phyloP scores from a whole-genome alignment of 2,329 filamentous ascomycete species.

The Aspergillus novoparasiticus region DNA sequence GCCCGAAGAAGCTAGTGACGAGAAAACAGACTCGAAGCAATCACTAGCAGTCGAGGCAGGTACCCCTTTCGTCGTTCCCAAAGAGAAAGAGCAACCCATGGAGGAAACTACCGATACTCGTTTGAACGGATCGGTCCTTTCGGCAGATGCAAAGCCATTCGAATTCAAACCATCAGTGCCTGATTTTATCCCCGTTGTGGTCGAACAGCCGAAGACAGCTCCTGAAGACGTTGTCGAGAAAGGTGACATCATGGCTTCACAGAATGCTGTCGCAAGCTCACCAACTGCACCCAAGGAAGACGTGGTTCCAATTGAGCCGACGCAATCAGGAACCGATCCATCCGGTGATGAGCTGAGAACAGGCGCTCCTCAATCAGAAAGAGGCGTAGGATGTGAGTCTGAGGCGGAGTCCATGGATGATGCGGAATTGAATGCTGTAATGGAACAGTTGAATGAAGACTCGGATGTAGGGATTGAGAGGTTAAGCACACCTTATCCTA shows the following conservation, averaged over 20 bases:
- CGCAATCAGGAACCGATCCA: conserved; percentile 12
- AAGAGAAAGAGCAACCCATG: conserved; percentile 18
- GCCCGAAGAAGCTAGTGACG: conserved; percentile 16
- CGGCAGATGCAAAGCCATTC: conserved; percentile 72
- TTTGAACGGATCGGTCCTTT: conserved; percentile 60
- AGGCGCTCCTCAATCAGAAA: conserved; percentile 15
- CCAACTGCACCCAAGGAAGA: conserved; percentile 25
- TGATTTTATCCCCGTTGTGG: conserved; percentile 28
- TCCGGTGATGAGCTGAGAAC: conserved; percentile 9
- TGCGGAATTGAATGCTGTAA: conserved; percentile 86
- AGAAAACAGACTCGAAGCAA: conserved; percentile 16
- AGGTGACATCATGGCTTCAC: conserved; percentile 38
- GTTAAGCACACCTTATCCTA: conserved; percentile 38
- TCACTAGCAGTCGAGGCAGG: conserved; percentile 8
- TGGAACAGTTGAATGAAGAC: conserved; percentile 79
- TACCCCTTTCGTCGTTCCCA: conserved; percentile 1
- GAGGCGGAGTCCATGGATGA: conserved; percentile 40
- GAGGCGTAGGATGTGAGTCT: conserved; percentile 23
- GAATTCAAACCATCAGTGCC: conserved; percentile 47
- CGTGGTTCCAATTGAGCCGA: conserved; percentile 13
- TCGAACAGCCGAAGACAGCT: conserved; percentile 16
- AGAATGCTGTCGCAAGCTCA: conserved; percentile 36
- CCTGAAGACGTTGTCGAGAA: conserved; percentile 22
- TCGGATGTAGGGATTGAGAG: conserved; percentile 75
- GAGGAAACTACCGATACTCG: conserved; percentile 26